Percentiles rank a stretch among this genome's conserved stretches.
Conservation (phyloP, 306 rosid species). For the Quercus variabilis region DNA sequence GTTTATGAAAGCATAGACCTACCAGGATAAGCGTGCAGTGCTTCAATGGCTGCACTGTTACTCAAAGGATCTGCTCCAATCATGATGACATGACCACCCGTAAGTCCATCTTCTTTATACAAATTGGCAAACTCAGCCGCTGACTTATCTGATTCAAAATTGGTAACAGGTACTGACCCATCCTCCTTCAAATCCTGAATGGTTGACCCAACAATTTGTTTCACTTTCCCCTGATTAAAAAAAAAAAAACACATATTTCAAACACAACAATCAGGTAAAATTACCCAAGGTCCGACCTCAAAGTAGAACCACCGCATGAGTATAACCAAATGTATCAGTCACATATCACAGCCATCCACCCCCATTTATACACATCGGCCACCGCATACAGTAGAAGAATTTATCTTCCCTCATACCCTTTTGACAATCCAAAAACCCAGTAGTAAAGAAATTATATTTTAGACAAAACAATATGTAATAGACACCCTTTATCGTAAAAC, state of each 20-base stretch:
- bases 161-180: slow-evolving; percentile 65
- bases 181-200: slow-evolving; percentile 67
- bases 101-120: slow-evolving; percentile 72
- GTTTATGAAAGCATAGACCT: neutral
- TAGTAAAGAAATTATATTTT: neutral
- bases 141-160: slow-evolving; percentile 84
- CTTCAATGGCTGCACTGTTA: slow-evolving; percentile 71
- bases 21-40: slow-evolving; percentile 85
- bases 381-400: neutral
- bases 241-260: neutral
- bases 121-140: slow-evolving; percentile 75
- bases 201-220: slow-evolving; percentile 93
- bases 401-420: neutral
- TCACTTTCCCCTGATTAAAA: slow-evolving; percentile 77
- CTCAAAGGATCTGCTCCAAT: slow-evolving; percentile 92
- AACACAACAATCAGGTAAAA: neutral
- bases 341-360: neutral
- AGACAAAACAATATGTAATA: neutral
- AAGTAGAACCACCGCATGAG: neutral
- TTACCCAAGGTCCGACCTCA: neutral
- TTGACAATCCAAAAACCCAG: neutral
- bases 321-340: neutral
- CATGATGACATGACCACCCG: slow-evolving; percentile 92
- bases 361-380: no score
- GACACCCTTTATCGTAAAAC: neutral